phyloP scores from a whole-genome alignment of 306 rosid genomes.

The Trifolium subterraneum region DNA sequence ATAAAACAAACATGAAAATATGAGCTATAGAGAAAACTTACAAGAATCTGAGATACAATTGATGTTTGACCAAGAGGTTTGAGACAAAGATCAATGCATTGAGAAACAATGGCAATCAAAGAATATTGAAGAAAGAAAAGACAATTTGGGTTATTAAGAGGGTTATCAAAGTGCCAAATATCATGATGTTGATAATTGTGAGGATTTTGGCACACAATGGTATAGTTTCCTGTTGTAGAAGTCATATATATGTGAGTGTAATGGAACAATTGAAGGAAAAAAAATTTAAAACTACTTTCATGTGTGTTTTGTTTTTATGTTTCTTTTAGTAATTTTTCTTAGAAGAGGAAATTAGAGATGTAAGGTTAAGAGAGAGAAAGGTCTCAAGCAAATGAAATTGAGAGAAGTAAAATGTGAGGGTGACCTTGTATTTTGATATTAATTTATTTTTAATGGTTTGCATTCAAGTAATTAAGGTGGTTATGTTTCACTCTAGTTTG shows the following conservation, averaged over 20 bases:
- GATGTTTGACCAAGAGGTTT: constrained; percentile 60
- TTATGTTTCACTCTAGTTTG: neutral
- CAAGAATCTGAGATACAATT: constrained; percentile 60
- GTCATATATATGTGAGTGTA: constrained; percentile 10
- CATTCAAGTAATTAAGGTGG: constrained; percentile 27
- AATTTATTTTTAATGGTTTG: constrained; percentile 30
- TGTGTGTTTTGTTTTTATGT: constrained; percentile 8
- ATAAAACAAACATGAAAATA: neutral
- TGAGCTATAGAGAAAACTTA: constrained; percentile 45
- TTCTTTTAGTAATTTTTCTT: neutral
- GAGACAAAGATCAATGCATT: constrained; percentile 42
- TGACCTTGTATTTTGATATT: constrained; percentile 45
- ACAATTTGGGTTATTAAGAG: constrained; percentile 38
- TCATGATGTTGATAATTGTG: neutral
- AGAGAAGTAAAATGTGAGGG: constrained; percentile 31
- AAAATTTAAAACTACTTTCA: neutral
- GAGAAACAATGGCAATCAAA: constrained; percentile 39
- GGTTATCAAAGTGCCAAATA: constrained; percentile 35
- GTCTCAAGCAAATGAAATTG: constrained; percentile 7
- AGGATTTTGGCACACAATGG: constrained; percentile 49
- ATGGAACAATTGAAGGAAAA: neutral
- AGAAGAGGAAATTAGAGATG: neutral
- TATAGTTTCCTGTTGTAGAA: constrained; percentile 19
- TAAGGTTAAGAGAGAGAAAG: neutral
- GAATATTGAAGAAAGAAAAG: constrained; percentile 57